Evolutionary conservation across 2,329 filamentous ascomycete genomes (phyloP).

Genomic region (Endoconidiophora polonica): DNA sequence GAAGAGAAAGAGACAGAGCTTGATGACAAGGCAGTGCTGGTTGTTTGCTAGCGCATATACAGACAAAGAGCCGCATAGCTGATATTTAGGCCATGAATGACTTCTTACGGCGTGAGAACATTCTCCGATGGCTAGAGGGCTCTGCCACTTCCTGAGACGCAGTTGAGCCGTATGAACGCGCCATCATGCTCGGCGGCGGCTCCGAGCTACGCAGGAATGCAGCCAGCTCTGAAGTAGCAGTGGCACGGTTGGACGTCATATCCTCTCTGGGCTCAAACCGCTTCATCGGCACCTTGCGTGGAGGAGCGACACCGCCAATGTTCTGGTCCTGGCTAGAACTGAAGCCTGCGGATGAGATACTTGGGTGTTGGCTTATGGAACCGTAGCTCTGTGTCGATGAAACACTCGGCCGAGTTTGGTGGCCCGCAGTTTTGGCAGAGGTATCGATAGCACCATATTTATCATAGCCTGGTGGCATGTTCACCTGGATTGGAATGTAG

Average conservation of each 20-base stretch:
- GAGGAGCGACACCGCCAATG: slow-evolving; percentile 18
- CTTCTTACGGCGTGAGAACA: slow-evolving; percentile 13
- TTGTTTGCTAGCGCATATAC: neutral
- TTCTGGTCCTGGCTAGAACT: slow-evolving; percentile 14
- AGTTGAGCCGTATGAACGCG: neutral
- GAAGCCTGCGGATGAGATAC: slow-evolving; percentile 3
- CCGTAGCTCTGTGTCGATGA: slow-evolving; percentile 1
- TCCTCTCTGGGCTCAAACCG: slow-evolving; percentile 41
- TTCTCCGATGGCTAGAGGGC: slow-evolving; percentile 13
- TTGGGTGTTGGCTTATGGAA: neutral
- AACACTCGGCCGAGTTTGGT: slow-evolving; percentile 11
- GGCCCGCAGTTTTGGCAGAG: slow-evolving; percentile 14
- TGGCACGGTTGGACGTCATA: slow-evolving; percentile 26
- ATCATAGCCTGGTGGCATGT: slow-evolving; percentile 29
- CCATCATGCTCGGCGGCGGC: slow-evolving; percentile 28
- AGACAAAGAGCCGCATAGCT: neutral
- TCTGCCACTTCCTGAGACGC: neutral
- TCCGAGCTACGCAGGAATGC: slow-evolving; percentile 55
- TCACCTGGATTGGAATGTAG: slow-evolving; percentile 37
- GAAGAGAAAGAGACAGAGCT: neutral
- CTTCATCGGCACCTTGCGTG: slow-evolving; percentile 31
- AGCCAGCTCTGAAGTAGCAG: slow-evolving; percentile 50
- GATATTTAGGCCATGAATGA: slow-evolving; percentile 3
- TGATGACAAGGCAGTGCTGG: neutral
- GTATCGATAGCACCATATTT: slow-evolving; percentile 22